Percentiles rank a stretch among this genome's conserved stretches.
phyloP scores from a whole-genome alignment of 192 early-diverging fungal species.

The Irineochytrium annulatum region DNA sequence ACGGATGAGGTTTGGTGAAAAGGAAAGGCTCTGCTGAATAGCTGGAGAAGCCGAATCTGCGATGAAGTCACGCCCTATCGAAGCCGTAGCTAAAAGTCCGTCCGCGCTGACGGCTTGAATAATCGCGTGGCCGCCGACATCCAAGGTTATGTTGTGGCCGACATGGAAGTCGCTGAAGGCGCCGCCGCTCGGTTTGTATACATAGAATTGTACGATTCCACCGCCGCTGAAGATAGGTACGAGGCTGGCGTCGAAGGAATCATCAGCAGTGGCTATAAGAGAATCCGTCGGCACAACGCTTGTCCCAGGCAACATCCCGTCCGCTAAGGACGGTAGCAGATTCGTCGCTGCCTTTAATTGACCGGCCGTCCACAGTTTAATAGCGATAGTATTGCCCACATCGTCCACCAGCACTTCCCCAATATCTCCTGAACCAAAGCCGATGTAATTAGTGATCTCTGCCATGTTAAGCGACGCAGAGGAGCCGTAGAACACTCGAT shows the following conservation, averaged over 20 bases:
- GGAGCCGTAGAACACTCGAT: constrained; percentile 9
- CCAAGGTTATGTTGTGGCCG: constrained; percentile 1
- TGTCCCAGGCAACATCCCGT: no score
- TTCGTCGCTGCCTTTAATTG: no score
- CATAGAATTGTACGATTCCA: constrained; percentile 18
- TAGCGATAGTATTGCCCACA: constrained; percentile 2
- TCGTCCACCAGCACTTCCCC: constrained; percentile 6
- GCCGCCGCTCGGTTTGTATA: not conserved
- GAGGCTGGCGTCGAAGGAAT: constrained; percentile 12
- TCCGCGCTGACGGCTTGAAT: constrained; percentile 8
- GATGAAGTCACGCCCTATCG: not conserved
- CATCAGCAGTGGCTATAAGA: not conserved
- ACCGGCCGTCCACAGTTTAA: not conserved
- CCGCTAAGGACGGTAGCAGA: no score
- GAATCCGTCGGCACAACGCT: constrained; percentile 7
- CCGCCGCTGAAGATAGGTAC: constrained; percentile 14
- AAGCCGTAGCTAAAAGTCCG: constrained; percentile 12
- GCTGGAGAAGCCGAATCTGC: not conserved
- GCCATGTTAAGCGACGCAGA: not conserved
- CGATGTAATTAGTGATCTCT: not conserved
- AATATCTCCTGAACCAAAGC: not conserved
- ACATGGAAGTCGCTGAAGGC: constrained; percentile 13
- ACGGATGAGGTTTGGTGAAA: no score
- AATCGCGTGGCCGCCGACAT: constrained; percentile 1
- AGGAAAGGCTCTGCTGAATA: not conserved